Base-by-base conservation (phyloP, 345 rosid species). In the Turritis glabra region DNA sequence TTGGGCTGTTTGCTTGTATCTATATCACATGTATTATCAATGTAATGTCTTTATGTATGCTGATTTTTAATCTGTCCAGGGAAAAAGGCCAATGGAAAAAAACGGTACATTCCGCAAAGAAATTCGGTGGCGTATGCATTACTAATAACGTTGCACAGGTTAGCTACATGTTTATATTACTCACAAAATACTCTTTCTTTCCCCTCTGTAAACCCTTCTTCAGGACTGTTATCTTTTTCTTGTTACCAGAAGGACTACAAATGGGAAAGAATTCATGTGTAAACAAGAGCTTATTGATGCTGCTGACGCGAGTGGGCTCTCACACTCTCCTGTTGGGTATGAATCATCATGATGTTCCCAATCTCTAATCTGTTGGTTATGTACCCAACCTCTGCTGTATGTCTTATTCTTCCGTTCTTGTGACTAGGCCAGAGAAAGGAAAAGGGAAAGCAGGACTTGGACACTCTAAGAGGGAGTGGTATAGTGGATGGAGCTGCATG, bases 401-500 rank as follows among this genome's bases (percentile, higher is more conserved):
- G 22, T 40, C 62, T 52, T 41, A 61, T 67, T 77, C 52, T 37
- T 73, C 35, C 23, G 4, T 69, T 70, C 25, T 43, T 67, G 29
- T 76, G 65, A 60, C n/a, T 73, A 95, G 99, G 83, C 90, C 92
- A 53, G 99, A 91, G 69, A 90, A 89, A 76, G 93, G 91, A 57
- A 87, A 85, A 80, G 96, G 92, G 41, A 90, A 82, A 64, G 75
- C 90, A 46, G 74, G 81, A 52, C 86, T 89, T 77, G 93, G 94
- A 74, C 84, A 76, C 81, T 88, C 97, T 69, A 53, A 85, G 41
- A 89, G 87, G 79, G 97, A 89, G 71, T 90, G 97, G 97, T 92
- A 92, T 71, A 87, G 80, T 64, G 97, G 97, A 80, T 94, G 99
- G 99, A 92, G 77, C 80, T 92, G 96, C 84, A 94, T 94, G 99